Base-by-base conservation (phyloP, 73 alveolate species). In the Paramecium octaurelia region DNA sequence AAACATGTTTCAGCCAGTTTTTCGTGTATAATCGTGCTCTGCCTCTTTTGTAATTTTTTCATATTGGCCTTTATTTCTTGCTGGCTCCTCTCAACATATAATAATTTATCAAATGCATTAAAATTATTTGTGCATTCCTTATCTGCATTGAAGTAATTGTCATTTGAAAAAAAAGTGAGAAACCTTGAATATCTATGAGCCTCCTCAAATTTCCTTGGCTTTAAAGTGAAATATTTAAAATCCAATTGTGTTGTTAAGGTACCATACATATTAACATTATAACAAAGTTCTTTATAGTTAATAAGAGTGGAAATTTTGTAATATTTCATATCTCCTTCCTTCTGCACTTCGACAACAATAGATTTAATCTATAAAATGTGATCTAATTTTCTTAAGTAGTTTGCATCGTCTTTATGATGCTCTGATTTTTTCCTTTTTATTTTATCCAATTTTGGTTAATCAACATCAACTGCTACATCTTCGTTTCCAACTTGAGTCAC, bases 61-160 rank as follows among this genome's bases (percentile, higher is more conserved):
- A 20, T 2, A 24, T 23, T 29, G 4, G 48, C 31, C 42, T 9
- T 21, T 31, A 34, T 2, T 14, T 34, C 84, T 24, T 54, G 6
- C 21, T 43, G 24, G n/a, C 57, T 23, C 46, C 91, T 42, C 4
- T 48, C 75, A 14, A 80, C 91, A 40, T 31, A 80, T 27, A 80
- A 46, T 20, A 80, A 35, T 48, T 46, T 44, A 24, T 80, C 91
- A 80, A 80, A 80, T 23, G 31, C 31, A 46, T 21, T 44, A 40
- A 27, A 40, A 43, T 48, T 80, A 12, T 80, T 80, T 18, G 42
- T 34, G 24, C 34, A 24, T 31, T 80, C 75, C 10, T 23, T 27
- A n/a, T 80, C 73, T 44, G 36, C 44, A 48, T 80, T 80, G 50
- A 80, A 80, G 16, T 80, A 80, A 9, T 42, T 80, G 48, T 80